Percentiles rank a stretch among this genome's conserved stretches.
Evolutionary conservation across 192 early-diverging fungal genomes (phyloP).

Genomic region (Geosiphon pyriformis): DNA sequence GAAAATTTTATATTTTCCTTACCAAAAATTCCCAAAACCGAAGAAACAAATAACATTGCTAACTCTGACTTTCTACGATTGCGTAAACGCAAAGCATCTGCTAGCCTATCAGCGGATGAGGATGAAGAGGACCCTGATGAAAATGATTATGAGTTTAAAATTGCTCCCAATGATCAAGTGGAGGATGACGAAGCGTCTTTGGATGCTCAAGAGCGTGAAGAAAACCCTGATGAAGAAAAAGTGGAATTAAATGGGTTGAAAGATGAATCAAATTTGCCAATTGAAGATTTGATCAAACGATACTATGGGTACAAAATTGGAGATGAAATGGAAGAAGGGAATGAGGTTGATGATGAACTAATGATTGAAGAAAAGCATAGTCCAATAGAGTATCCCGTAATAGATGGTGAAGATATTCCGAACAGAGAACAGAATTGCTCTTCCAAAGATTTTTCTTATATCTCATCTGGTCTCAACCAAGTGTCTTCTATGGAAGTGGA

Average conservation of each 20-base stretch:
- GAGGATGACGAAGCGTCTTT: conserved; percentile 22
- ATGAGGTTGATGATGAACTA: conserved; percentile 20
- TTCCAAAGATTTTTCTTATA: too few species aligned
- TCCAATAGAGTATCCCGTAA: too few species aligned
- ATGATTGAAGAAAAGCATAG: too few species aligned
- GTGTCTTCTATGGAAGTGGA: too few species aligned
- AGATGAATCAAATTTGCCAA: conserved; percentile 24
- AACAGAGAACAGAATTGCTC: too few species aligned
- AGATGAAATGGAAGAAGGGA: conserved; percentile 23
- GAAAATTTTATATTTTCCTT: too few species aligned
- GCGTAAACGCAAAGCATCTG: neutral
- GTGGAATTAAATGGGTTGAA: conserved; percentile 29
- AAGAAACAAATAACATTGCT: too few species aligned
- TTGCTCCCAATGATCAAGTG: conserved; percentile 13
- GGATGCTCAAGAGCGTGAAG: conserved; percentile 25
- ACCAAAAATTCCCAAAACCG: too few species aligned
- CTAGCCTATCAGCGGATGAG: neutral
- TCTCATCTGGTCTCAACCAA: too few species aligned
- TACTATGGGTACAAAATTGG: conserved; percentile 24
- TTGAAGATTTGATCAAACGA: conserved; percentile 31
- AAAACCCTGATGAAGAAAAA: conserved; percentile 24
- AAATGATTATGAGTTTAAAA: conserved; percentile 2
- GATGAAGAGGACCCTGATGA: conserved; percentile 1
- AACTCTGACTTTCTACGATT: too few species aligned
- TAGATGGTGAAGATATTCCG: too few species aligned